phyloP scores from a whole-genome alignment of 2,329 filamentous ascomycete species.

The Zymoseptoria pseudotritici region DNA sequence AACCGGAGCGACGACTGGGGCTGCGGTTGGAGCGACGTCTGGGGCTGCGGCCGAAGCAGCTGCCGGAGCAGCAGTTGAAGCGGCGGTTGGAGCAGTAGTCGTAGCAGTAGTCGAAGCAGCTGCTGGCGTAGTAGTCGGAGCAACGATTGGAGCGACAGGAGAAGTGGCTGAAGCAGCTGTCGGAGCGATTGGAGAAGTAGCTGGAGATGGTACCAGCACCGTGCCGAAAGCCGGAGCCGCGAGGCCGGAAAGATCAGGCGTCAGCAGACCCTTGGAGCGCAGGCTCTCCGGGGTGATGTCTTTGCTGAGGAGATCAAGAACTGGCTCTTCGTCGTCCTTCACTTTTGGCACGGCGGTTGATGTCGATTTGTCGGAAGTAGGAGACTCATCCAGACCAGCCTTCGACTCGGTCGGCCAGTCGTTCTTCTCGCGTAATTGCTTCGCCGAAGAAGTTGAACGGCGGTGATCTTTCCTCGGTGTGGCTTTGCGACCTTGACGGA shows the following conservation, averaged over 20 bases:
- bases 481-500: not conserved
- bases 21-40: too few relatives aligned
- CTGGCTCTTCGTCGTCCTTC: conserved; percentile 1
- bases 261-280: conserved; percentile 9
- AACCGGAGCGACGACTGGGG: not conserved
- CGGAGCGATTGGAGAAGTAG: conserved; percentile 1
- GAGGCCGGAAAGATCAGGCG: conserved; percentile 5
- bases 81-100: not conserved
- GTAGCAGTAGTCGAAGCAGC: not conserved
- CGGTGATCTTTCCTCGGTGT: not conserved
- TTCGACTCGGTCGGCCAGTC: not conserved
- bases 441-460: not conserved
- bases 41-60: too few relatives aligned
- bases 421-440: not conserved
- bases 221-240: not conserved
- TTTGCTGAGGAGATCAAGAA: conserved; percentile 1
- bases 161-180: not conserved
- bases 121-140: not conserved
- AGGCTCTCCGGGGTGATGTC: conserved; percentile 5
- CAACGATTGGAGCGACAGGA: not conserved
- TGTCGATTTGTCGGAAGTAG: not conserved
- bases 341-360: not conserved
- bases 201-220: not conserved
- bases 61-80: not conserved
- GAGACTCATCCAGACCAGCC: not conserved